Conservation (phyloP, 148 eudicot genomes). For the Vaccinium darrowii region DNA sequence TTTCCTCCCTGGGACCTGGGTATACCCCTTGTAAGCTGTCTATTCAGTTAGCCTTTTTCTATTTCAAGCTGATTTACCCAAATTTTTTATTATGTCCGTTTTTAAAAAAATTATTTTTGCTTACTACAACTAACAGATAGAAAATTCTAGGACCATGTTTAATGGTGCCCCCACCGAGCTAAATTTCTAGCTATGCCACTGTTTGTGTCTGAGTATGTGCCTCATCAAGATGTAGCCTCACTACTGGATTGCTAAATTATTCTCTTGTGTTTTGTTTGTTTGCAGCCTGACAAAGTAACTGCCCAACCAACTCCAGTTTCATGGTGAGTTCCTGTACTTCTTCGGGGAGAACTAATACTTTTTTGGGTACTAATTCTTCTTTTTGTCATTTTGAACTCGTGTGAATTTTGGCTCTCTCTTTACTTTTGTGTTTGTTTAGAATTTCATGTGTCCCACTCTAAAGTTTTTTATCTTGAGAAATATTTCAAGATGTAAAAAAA, state of each 20-base stretch:
- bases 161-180: too few species aligned
- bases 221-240: not conserved
- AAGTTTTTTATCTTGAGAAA: not conserved
- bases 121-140: too few species aligned
- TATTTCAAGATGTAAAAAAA: not conserved
- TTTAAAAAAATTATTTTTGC: too few species aligned
- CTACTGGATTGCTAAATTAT: not conserved
- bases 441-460: not conserved
- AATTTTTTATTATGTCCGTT: too few species aligned
- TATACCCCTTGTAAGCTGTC: too few species aligned
- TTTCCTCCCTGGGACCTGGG: too few species aligned
- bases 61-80: too few species aligned
- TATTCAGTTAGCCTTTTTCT: too few species aligned
- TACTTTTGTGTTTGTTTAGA: not conserved
- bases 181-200: too few species aligned
- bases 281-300: slow-evolving; percentile 75
- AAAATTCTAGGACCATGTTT: too few species aligned
- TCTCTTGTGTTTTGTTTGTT: not conserved
- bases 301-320: slow-evolving; percentile 90
- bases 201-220: not conserved
- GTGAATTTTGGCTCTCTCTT: not conserved
- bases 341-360: not conserved
- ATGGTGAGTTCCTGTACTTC: slow-evolving; percentile 56
- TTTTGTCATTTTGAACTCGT: not conserved
- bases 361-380: not conserved